Evolutionary conservation across 768 basidiomycete species (phyloP).

Genomic region (Leccinum aurantiacum): DNA sequence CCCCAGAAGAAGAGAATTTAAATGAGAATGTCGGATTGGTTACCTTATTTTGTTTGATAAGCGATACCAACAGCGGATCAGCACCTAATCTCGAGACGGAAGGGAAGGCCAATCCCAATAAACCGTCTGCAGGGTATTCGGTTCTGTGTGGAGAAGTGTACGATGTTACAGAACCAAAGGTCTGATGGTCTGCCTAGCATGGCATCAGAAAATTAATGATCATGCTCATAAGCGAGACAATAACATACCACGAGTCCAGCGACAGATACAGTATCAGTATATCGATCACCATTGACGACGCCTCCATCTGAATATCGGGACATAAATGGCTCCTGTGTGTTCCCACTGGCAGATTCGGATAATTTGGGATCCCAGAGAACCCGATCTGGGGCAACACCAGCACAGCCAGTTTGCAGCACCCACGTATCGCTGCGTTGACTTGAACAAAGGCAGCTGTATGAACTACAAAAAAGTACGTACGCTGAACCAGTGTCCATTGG

Average conservation of each 20-base stretch:
- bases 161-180: background rate
- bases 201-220: background rate
- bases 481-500: background rate
- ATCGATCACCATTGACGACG: background rate
- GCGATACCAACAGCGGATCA: background rate
- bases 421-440: background rate
- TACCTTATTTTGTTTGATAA: background rate
- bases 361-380: background rate
- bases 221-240: background rate
- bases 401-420: background rate
- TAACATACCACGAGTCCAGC: background rate
- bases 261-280: background rate
- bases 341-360: background rate
- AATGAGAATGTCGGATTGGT: background rate
- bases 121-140: background rate
- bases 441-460: background rate
- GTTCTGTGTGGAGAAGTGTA: background rate
- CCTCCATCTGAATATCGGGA: background rate
- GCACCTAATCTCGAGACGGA: background rate
- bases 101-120: background rate
- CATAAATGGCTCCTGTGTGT: background rate
- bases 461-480: background rate
- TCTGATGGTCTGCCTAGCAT: background rate
- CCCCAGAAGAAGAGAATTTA: background rate
- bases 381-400: background rate